Evolutionary conservation across 176 grass and related monocot genomes (phyloP).

Genomic region (Eleusine indica): DNA sequence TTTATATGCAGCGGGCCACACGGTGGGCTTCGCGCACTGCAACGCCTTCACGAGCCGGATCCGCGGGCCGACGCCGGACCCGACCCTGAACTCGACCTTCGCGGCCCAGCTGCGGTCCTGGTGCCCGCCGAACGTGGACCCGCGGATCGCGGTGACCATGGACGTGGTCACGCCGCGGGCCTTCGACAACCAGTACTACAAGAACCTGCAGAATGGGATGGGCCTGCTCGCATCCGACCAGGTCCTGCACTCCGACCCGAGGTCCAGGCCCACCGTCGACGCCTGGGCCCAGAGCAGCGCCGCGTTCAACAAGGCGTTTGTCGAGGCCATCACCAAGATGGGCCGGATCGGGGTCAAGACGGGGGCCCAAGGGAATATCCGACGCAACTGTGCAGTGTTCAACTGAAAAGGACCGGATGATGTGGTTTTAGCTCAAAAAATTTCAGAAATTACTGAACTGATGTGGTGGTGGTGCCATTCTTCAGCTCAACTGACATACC

Average conservation of each 20-base stretch:
- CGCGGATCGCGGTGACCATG: conserved; percentile 54
- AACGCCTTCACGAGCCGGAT: conserved; percentile 49
- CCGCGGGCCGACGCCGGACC: conserved; percentile 22
- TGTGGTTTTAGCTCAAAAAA: too few species aligned
- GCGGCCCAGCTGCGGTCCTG: conserved; percentile 44
- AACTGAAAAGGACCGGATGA: conserved; percentile 38
- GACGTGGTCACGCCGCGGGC: conserved; percentile 49
- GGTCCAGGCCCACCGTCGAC: conserved; percentile 57
- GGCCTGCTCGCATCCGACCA: conserved; percentile 71
- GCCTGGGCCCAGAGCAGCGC: conserved; percentile 47
- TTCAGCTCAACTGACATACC: too few species aligned
- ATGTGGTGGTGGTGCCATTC: too few species aligned
- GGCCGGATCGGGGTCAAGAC: conserved; percentile 77
- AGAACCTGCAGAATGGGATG: conserved; percentile 67
- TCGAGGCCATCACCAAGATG: conserved; percentile 50
- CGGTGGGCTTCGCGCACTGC: conserved; percentile 77
- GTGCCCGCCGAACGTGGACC: conserved; percentile 65
- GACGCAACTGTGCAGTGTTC: conserved; percentile 59
- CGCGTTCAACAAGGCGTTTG: conserved; percentile 60
- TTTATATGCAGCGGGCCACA: conserved; percentile 50
- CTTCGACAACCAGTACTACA: conserved; percentile 87
- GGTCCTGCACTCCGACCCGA: conserved; percentile 55
- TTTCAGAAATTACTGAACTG: too few species aligned
- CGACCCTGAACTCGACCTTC: conserved; percentile 48
- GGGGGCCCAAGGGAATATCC: conserved; percentile 56